Conservation (phyloP, 202 grass and related monocot species). For the Schoenoplectus tabernaemontani region DNA sequence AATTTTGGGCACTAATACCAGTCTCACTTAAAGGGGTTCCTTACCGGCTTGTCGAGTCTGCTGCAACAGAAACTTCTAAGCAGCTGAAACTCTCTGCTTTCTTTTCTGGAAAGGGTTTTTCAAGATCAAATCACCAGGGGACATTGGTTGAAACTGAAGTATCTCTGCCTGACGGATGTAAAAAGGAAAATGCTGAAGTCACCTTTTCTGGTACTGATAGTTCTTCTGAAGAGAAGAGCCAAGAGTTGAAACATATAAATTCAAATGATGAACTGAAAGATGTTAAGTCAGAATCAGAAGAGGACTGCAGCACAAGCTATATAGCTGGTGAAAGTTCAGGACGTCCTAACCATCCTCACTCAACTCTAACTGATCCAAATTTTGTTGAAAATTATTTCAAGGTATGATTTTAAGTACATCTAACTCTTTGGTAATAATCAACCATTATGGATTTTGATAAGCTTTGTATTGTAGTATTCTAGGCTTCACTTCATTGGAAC, state of each 20-base stretch:
- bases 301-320: conserved; percentile 35
- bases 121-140: conserved; percentile 23
- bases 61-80: conserved; percentile 43
- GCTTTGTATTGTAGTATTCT: conserved; percentile 47
- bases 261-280: conserved; percentile 27
- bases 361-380: conserved; percentile 76
- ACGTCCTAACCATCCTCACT: conserved; percentile 41
- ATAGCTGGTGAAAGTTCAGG: conserved; percentile 23
- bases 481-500: conserved; percentile 97
- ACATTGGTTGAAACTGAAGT: conserved; percentile 28
- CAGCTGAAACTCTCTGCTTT: conserved; percentile 81
- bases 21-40: conserved; percentile 41
- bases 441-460: not conserved
- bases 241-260: conserved; percentile 32
- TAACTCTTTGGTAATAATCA: not conserved
- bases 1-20: not conserved
- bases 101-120: conserved; percentile 52
- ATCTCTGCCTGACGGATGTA: not conserved
- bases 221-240: conserved; percentile 34
- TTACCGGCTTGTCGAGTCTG: conserved; percentile 59
- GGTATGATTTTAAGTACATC: conserved; percentile 32
- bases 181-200: conserved; percentile 30
- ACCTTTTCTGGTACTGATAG: conserved; percentile 20
- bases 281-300: conserved; percentile 37
- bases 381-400: conserved; percentile 99